Evolutionary conservation across 345 rosid species (phyloP).

Genomic region (Lenwebbia sp.): DNA sequence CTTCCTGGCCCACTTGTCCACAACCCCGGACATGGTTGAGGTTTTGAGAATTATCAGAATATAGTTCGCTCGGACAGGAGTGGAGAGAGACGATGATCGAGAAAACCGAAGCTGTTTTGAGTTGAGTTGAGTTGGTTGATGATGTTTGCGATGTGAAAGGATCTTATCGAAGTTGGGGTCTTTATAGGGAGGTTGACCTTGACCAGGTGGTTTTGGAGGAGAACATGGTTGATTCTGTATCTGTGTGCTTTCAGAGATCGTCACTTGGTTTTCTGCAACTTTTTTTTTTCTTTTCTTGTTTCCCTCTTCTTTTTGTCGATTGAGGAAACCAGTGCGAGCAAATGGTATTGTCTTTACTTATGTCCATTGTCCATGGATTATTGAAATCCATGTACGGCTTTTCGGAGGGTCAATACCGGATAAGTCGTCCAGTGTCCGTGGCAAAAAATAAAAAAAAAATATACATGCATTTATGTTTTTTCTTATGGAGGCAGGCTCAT

Average conservation of each 20-base stretch:
- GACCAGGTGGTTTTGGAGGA: not conserved
- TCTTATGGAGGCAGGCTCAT: not conserved
- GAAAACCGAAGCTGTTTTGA: not conserved
- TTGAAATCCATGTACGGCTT: not conserved
- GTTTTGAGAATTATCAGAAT: not conserved
- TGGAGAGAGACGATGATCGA: not conserved
- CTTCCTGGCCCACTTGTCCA: slow-evolving; percentile 39
- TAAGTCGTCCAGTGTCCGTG: not conserved
- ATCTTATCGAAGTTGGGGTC: not conserved
- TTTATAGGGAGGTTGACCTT: not conserved
- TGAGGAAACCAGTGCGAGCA: not conserved
- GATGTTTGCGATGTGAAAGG: not conserved
- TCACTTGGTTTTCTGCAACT: not conserved
- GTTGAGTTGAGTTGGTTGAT: not conserved
- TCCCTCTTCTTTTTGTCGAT: not conserved
- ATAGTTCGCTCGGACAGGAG: not conserved
- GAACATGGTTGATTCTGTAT: not conserved
- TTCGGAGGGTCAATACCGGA: not conserved
- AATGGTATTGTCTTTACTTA: not conserved
- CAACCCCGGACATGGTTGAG: slow-evolving; percentile 20
- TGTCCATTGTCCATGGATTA: not conserved
- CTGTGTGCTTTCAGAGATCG: not conserved
- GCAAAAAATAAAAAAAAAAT: not conserved
- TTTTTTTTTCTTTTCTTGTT: not conserved
- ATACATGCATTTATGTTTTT: not conserved